A percentile compares a stretch with the other conserved stretches of the same genome.
phyloP scores from a whole-genome alignment of 345 rosid species.

The Camelina laxa region DNA sequence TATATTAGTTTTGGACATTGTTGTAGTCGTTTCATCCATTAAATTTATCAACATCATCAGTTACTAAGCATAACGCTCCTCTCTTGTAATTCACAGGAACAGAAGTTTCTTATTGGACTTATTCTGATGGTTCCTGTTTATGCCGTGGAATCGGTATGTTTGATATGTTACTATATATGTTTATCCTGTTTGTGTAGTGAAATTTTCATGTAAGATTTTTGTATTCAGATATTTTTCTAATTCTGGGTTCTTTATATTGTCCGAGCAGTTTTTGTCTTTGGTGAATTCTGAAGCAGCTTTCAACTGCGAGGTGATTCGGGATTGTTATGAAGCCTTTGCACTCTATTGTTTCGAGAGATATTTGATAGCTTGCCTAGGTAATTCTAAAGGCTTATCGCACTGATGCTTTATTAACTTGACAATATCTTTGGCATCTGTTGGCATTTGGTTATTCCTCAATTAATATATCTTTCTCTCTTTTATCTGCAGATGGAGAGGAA shows the following conservation, averaged over 20 bases:
- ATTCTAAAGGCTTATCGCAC: constrained; percentile 6
- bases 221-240: constrained; percentile 4
- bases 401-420: neutral
- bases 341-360: constrained; percentile 99
- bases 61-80: neutral
- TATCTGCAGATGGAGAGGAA: constrained; percentile 81
- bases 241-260: constrained; percentile 34
- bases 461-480: constrained; percentile 9
- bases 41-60: constrained; percentile 2
- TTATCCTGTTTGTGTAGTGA: neutral
- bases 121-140: constrained; percentile 98
- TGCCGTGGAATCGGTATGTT: constrained; percentile 90
- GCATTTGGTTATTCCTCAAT: neutral
- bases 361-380: constrained; percentile 98
- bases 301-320: constrained; percentile 92
- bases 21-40: neutral
- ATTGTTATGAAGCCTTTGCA: constrained; percentile 99
- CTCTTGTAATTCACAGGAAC: constrained; percentile 74
- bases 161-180: constrained; percentile 4
- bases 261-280: constrained; percentile 84
- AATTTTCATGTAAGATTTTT: neutral
- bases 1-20: neutral
- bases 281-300: constrained; percentile 90
- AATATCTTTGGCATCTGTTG: neutral
- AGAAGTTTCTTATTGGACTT: constrained; percentile 92